Conservation (phyloP, 2,329 filamentous ascomycete genomes). For the Lasiodiplodia gonubiensis region DNA sequence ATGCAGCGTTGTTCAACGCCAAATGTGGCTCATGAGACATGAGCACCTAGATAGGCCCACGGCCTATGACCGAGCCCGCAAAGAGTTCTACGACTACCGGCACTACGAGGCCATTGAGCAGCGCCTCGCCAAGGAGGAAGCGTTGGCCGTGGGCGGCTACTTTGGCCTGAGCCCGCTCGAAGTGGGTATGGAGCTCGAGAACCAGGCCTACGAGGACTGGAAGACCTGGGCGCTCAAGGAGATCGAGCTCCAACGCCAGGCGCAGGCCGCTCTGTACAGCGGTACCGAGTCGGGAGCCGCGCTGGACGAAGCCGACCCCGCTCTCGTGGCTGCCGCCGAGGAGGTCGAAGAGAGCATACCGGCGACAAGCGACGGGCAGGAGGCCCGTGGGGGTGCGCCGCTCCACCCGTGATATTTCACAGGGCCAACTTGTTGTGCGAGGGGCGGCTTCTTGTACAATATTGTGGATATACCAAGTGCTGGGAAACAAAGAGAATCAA, state of each 20-base stretch:
- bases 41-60: constrained; percentile 63
- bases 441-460: constrained; percentile 7
- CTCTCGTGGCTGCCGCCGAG: constrained; percentile 42
- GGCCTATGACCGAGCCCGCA: constrained; percentile 86
- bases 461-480: constrained; percentile 20
- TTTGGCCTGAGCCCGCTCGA: constrained; percentile 80
- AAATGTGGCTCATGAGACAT: constrained; percentile 76
- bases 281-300: constrained; percentile 41
- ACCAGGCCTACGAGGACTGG: constrained; percentile 81
- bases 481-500: constrained; percentile 12
- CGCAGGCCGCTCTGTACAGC: constrained; percentile 52
- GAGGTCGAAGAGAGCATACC: constrained; percentile 43
- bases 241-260: constrained; percentile 56
- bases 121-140: constrained; percentile 86
- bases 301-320: constrained; percentile 33
- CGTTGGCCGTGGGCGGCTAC: constrained; percentile 81
- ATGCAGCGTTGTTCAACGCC: constrained; percentile 85
- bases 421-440: neutral
- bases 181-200: constrained; percentile 81
- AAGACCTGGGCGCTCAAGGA: constrained; percentile 74
- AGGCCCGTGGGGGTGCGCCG: constrained; percentile 46
- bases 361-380: constrained; percentile 40
- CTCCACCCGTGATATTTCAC: constrained; percentile 40
- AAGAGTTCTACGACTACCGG: constrained; percentile 87
- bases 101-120: constrained; percentile 82